Base-by-base conservation (phyloP, 345 rosid species). In the Eucalyptus pauciflora region DNA sequence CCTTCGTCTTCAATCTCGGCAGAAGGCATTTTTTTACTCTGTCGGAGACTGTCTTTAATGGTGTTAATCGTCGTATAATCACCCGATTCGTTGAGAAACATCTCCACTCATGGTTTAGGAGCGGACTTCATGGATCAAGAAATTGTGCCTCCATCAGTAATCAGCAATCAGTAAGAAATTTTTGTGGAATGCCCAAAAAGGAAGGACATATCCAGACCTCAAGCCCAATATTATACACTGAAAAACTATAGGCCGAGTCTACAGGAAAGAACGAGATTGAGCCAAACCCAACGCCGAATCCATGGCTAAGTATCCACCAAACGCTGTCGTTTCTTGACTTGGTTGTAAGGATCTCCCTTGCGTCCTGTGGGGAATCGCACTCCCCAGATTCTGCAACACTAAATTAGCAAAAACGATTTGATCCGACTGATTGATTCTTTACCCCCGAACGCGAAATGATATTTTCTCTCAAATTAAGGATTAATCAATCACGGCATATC, bases 351-450 rank as follows among this genome's bases (percentile, higher is more conserved):
- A 17, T 54, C 29, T 86, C 54, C 54, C 91, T 91, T 92, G 50
- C 89, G 52, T 10, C 92, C 93, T 3, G 93, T 94, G 13, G 95
- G 94, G 87, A 91, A 94, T 92, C 91, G 87, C 97, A 94, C 14
- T 88, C 91, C 31, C 95, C 96, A 89, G 25, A 94, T 31, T 87
- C 97, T 94, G 94, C 91, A 91, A 31, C 29, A 71, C 48, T 7
- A 90, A 85, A 67, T 29, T 37, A 9, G 13, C 37, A 13, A 43
- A 43, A 48, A 6, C 33, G 4, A 16, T 29, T 17, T 14, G 24
- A 52, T 52, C 4, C 56, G 6, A 7, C 9, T 29, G 33, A 27
- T 62, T 62, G 33, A 1, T 29, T 62, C 33, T 5, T 29, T 7
- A 29, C 71, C 14, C 8, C 16, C 71, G 1, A 14, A 62, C 7